Base-by-base conservation (phyloP, 2,329 filamentous ascomycete species). In the Aureobasidium sp. region DNA sequence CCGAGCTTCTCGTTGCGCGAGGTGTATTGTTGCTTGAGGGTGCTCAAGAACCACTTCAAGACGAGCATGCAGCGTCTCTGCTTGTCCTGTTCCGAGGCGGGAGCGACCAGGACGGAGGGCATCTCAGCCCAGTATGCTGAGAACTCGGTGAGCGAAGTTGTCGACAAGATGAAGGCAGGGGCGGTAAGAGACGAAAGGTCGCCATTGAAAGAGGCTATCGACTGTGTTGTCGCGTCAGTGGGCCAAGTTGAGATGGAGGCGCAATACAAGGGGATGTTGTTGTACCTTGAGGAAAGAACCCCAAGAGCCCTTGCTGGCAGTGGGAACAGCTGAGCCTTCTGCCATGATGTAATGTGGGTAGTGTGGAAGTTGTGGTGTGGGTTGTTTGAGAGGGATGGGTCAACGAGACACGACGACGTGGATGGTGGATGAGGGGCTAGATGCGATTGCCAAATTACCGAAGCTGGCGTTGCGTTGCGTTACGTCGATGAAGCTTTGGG, bases 21-120 rank as follows among this genome's bases (percentile, higher is more conserved):
- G 68, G 81, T 83, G 72, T 88, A 88, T 74, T 94, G 89, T 75
- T 95, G 90, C 78, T 94, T 96, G 58, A 97, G 81, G 3, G 92
- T 96, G 70, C 86, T 92, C 61, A 97, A 78, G 78, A 97, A 97
- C 93, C 93, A 97, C 76, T 93, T 95, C 69, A 97, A 79, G n/a
- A 97, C 93, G 37, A 93, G 80, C 67, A 96, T 77, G 22, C 90
- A 87, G 64, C 93, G 86, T 79, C 91, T 94, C 69, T 88, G 85
- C 0, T 91, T 83, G 72, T 96, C 89, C 58, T 85, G 69, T 74
- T 96, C 91, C 62, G 82, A 81, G 53, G 91, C 88, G 2, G 93
- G 90, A 14, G 92, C 91, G 63, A 91, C 85, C 68, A 97, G 88
- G 64, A 96, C 77, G 27, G 75, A 73, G 37, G 81, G 81, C 68